A percentile compares a stretch with the other conserved stretches of the same genome.
phyloP scores from a whole-genome alignment of 345 rosid genomes.

The Conringia planisiliqua region DNA sequence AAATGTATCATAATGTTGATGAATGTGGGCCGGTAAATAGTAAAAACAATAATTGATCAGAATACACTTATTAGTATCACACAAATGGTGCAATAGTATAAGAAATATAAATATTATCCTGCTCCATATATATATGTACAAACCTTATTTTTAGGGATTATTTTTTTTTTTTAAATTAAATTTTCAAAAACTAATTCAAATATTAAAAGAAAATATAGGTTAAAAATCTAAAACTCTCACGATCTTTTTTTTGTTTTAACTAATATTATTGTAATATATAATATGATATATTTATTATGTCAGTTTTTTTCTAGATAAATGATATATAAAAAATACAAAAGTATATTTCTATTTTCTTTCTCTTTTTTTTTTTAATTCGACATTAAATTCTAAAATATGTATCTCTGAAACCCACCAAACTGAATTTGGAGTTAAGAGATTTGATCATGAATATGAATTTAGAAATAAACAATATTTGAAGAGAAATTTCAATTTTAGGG shows the following conservation, averaged over 20 bases:
- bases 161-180: too few relatives aligned
- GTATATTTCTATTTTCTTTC: background rate
- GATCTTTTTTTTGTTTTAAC: too few relatives aligned
- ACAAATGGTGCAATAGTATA: background rate
- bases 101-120: too few relatives aligned
- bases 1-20: constrained; percentile 13
- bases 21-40: constrained; percentile 14
- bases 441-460: background rate
- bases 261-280: too few relatives aligned
- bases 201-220: too few relatives aligned
- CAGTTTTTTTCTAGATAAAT: background rate
- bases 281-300: too few relatives aligned
- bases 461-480: background rate
- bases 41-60: constrained; percentile 18
- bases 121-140: too few relatives aligned
- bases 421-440: background rate
- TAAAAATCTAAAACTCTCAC: too few relatives aligned
- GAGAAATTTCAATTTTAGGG: background rate
- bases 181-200: too few relatives aligned
- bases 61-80: background rate
- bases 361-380: background rate
- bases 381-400: background rate
- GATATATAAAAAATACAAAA: background rate
- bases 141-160: too few relatives aligned
- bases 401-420: background rate